Evolutionary conservation across 2,329 filamentous ascomycete species (phyloP), one percentile per base, ranked within the genome.

Genomic region (Colletotrichum graminicola): DNA sequence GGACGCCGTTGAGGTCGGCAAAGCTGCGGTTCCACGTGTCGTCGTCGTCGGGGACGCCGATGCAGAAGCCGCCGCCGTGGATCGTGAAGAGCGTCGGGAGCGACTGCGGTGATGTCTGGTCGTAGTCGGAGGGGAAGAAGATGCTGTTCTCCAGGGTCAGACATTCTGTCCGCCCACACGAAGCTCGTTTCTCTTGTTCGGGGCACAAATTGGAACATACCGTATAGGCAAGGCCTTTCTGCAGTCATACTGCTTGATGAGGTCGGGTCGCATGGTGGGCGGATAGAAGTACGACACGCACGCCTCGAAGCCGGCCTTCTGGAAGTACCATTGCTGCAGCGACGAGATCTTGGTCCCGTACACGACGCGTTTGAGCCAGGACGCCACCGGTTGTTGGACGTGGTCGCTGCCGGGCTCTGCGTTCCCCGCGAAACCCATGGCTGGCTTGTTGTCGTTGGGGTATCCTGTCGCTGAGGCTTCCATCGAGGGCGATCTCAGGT

Each of bases 11-110:
- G 1, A 76, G 73, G 62, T 81, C 77, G 32, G 85, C 79, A 73
- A 86, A 85, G 66, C 74, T 73, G 49, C 76, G 76, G 76, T 84
- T 87, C 79, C 86, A 86, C n/a, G 75, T 74, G 76, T 87, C 85
- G 74, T 86, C 84, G 54, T 84, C 77, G 59, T 77, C 69, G 0
- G 85, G 81, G 26, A 80, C 75, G 76, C 83, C 82, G 54, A 88
- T 36, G 36, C 80, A 79, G 75, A 86, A 87, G 49, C 85, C 86
- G 69, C 87, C 86, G 65, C 86, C 86, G 74, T 89, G 87, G 74
- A 88, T 81, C 65, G 84, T 82, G 55, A 89, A 78, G 56, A 87
- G 79, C 2, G 84, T 78, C 1, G 86, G 85, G 11, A 83, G 77
- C 8, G 76, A 76, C 0, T 72, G 52, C 10, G 76, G 75, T 0